Evolutionary conservation across 2,329 filamentous ascomycete genomes (phyloP), one percentile per base, ranked within the genome.

Genomic region (Penicillium sp.): DNA sequence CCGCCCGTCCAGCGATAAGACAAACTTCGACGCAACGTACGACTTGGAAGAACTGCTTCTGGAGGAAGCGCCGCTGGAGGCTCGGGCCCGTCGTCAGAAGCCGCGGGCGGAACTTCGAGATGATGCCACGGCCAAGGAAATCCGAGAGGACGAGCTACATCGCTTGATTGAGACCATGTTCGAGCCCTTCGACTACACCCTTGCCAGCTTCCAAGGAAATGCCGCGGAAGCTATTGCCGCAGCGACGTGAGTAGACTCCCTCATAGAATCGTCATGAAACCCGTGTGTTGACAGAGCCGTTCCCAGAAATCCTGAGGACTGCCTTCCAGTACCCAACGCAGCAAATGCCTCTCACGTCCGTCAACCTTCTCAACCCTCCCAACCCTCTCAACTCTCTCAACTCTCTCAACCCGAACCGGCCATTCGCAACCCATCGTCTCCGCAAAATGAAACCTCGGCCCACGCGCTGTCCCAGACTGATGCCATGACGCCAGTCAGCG

Each of bases 11-110:
- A 90, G 88, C 40, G 93, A 97, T 33, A 98, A 98, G 77, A 97
- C 93, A 3, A 98, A 98, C 64, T 98, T 98, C 53, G 93, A 98
- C 66, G 93, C 93, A 4, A 98, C 93, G 1, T 97, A 98, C 62
- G 93, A 98, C 65, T 71, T 98, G 35, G 93, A 98, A 62, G 93
- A 98, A 64, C 68, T 98, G 14, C 70, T 98, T 2, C 69, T 98
- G 30, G 93, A 98, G 66, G 93, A 98, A 63, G 93, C 93, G 9
- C 93, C 93, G 1, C 71, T 98, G 4, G 93, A 98, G 67, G 93
- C 93, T 39, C 78, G 93, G 58, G 89, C 93, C 35, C 80, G 93
- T 53, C 83, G 91, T 60, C 93, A 97, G 65, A 96, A 97, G 66
- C 93, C 93, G 2, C 79, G 93, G 48, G 90, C 94, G 51, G 84